These are phyloP conservation scores for Lachnellula suecica DNA, from an alignment of 2,329 filamentous ascomycete genomes.

Conservation along the genomic window DNA sequence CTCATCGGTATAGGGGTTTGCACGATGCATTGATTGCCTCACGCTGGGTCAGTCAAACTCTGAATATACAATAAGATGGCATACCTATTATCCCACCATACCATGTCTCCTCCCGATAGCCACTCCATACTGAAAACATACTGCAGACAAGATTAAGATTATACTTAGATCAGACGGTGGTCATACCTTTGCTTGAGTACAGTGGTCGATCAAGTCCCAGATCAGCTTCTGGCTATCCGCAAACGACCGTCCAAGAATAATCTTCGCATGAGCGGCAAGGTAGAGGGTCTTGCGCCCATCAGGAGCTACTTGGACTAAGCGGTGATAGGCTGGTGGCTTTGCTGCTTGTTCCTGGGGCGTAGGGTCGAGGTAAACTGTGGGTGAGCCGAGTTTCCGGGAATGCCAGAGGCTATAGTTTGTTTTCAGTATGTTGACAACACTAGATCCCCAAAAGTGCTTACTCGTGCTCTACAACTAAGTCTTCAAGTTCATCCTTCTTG, in stretches of 20 bases:
- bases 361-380: slow-evolving; percentile 42
- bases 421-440: no score
- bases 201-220: slow-evolving; percentile 29
- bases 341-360: slow-evolving; percentile 24
- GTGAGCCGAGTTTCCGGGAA: slow-evolving; percentile 48
- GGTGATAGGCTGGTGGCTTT: slow-evolving; percentile 28
- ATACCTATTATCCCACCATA: slow-evolving; percentile 34
- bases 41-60: no score
- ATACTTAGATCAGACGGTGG: not conserved
- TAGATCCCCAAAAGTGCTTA: not conserved
- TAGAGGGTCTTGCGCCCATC: slow-evolving; percentile 28
- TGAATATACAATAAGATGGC: no score
- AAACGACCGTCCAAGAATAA: slow-evolving; percentile 10
- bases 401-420: slow-evolving; percentile 45
- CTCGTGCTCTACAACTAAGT: not conserved
- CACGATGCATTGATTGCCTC: slow-evolving; percentile 29
- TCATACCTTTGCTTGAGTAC: slow-evolving; percentile 20
- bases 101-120: slow-evolving; percentile 27
- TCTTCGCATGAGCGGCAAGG: slow-evolving; percentile 30
- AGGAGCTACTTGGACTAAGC: slow-evolving; percentile 25
- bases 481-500: slow-evolving; percentile 23
- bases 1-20: slow-evolving; percentile 26
- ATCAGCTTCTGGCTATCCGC: slow-evolving; percentile 29
- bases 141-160: slow-evolving; percentile 8
- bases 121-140: slow-evolving; percentile 31